Base-by-base conservation (phyloP, 768 basidiomycete genomes). In the Tulasnella sp. region DNA sequence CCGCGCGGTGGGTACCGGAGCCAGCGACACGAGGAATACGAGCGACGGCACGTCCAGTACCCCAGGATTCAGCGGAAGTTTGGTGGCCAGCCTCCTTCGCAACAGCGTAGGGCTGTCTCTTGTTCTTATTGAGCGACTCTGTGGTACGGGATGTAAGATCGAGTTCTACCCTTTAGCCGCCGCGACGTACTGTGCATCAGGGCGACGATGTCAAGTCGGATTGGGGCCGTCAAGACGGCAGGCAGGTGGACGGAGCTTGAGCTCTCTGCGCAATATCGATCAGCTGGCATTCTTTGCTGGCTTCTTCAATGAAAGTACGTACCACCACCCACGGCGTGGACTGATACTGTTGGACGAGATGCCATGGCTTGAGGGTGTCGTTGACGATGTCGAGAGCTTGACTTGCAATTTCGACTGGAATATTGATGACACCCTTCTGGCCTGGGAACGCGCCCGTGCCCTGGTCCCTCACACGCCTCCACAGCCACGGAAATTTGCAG, bases 21-120 rank as follows among this genome's bases (percentile, higher is more conserved):
- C 97, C 97, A 83, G 94, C 94, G 79, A 99, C 97, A 93, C 97
- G 97, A 85, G 97, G 97, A 83, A 99, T 99, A 96, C 97, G 97
- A 36, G 97, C 97, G 79, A 99, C 97, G 80, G 97, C 97, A 86
- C 97, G 96, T 91, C 97, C 97, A 80, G 97, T 99, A 86, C 97
- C 97, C 97, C 97, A 99, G 42, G 97, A 99, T 85, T 98, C 97
- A 79, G 97, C 97, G 78, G 91, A 93, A 80, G 97, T 99, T 86
- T 99, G 97, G 88, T 99, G 95, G 81, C 97, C 97, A 77, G 97
- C 97, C 86, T 98, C 97, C 85, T 93, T 92, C 85, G 91, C 93
- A 83, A 99, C 97, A 81, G 96, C 87, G 85, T 99, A 98, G 36
- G 97, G 90, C 87, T 99, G 97, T 82, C 96, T 91, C 86, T 89